These are phyloP conservation scores for Parascedosporium putredinis DNA, from an alignment of 2,329 filamentous ascomycete species.

Conservation along the genomic window DNA sequence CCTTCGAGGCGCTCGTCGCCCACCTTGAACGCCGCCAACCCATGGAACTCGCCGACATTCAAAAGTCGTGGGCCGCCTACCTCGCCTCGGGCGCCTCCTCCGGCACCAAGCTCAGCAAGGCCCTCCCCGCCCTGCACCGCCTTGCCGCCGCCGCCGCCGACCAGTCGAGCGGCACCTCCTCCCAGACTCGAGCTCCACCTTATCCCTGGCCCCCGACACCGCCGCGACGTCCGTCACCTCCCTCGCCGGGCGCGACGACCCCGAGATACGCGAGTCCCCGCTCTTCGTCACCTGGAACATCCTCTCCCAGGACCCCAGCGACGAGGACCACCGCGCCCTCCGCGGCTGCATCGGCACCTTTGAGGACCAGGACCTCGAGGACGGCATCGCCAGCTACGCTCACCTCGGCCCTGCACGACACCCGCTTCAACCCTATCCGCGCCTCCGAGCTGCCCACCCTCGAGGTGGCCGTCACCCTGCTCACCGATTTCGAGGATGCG, in stretches of 20 bases:
- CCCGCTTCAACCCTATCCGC: slow-evolving; percentile 48
- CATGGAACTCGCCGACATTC: slow-evolving; percentile 56
- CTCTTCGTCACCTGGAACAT: slow-evolving; percentile 17
- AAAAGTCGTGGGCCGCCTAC: slow-evolving; percentile 49
- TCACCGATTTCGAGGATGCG: slow-evolving; percentile 75
- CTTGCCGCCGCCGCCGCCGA: slow-evolving; percentile 20
- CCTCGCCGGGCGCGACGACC: slow-evolving; percentile 53
- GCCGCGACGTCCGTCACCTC: slow-evolving; percentile 61
- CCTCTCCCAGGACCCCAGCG: slow-evolving; percentile 14
- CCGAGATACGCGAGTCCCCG: slow-evolving; percentile 44
- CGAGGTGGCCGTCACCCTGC: slow-evolving; percentile 64
- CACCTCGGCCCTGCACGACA: slow-evolving; percentile 61
- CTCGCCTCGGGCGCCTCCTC: slow-evolving; percentile 11
- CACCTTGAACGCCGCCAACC: slow-evolving; percentile 61
- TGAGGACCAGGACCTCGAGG: slow-evolving; percentile 60
- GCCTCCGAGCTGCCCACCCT: slow-evolving; percentile 44
- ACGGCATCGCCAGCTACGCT: slow-evolving; percentile 75
- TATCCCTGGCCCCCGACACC: slow-evolving; percentile 25
- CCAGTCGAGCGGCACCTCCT: slow-evolving; percentile 16
- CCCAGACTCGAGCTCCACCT: slow-evolving; percentile 25
- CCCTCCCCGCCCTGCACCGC: slow-evolving; percentile 30
- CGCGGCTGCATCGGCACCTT: slow-evolving; percentile 97
- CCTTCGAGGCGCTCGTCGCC: slow-evolving; percentile 78
- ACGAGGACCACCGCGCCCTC: slow-evolving; percentile 46
- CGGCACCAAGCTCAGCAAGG: slow-evolving; percentile 19